Conservation (phyloP, 106 monocot genomes). For the Dendrobium nobile region DNA sequence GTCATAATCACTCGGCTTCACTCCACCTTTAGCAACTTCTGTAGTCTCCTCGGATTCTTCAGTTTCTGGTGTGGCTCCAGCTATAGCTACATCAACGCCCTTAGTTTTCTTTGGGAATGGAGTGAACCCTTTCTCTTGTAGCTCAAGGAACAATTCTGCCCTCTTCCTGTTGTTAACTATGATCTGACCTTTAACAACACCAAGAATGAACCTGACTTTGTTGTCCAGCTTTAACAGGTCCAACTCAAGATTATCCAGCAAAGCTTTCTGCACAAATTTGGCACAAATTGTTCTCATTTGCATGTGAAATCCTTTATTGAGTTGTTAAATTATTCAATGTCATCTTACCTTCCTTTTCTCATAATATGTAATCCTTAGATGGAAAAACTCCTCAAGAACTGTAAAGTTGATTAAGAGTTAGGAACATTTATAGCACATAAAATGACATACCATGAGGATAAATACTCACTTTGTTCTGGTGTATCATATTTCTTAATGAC, state of each 20-base stretch:
- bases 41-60: slow-evolving; percentile 36
- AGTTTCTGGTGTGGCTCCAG: slow-evolving; percentile 26
- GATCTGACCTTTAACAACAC: slow-evolving; percentile 63
- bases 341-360: slow-evolving; percentile 74
- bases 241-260: slow-evolving; percentile 56
- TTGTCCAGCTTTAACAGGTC: slow-evolving; percentile 78
- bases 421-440: not conserved
- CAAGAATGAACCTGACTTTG: slow-evolving; percentile 80
- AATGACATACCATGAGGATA: not conserved
- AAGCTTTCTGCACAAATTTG: slow-evolving; percentile 35
- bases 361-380: slow-evolving; percentile 60
- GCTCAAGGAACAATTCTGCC: slow-evolving; percentile 62
- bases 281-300: not conserved
- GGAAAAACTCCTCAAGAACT: slow-evolving; percentile 86
- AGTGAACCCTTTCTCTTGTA: slow-evolving; percentile 71
- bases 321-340: not conserved
- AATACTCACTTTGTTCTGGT: slow-evolving; percentile 75
- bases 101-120: slow-evolving; percentile 72
- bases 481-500: slow-evolving; percentile 82
- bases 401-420: slow-evolving; percentile 12
- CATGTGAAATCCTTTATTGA: not conserved
- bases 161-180: slow-evolving; percentile 63
- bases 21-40: slow-evolving; percentile 21
- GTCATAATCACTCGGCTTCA: slow-evolving; percentile 49
- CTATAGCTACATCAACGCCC: slow-evolving; percentile 36